A percentile compares a stretch with the other conserved stretches of the same genome.
Evolutionary conservation across 2,329 filamentous ascomycete genomes (phyloP).

Genomic region (Colletotrichum chrysophilum): DNA sequence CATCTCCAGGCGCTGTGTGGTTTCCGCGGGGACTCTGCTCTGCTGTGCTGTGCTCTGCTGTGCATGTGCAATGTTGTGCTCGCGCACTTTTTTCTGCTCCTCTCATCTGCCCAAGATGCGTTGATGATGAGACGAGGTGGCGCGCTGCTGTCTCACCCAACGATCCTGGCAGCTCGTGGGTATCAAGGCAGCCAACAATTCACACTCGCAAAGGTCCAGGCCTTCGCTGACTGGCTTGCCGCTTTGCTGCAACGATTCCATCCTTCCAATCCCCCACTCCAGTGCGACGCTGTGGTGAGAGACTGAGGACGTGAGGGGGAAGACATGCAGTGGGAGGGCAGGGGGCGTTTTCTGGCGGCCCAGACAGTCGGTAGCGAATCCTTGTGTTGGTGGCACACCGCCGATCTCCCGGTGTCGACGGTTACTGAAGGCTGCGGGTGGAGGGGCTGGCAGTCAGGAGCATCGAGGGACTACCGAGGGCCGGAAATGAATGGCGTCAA

Average conservation of each 20-base stretch:
- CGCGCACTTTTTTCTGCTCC: background rate
- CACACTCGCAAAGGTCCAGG: background rate
- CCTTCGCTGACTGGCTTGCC: background rate
- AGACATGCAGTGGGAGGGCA: background rate
- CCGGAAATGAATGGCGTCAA: background rate
- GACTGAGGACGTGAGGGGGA: background rate
- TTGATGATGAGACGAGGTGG: constrained; percentile 17
- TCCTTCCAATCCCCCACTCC: background rate
- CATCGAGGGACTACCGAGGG: background rate
- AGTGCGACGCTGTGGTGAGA: background rate
- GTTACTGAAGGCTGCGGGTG: background rate
- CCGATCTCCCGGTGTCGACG: constrained; percentile 12
- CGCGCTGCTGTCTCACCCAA: constrained; percentile 15
- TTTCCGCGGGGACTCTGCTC: background rate
- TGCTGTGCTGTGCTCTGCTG: background rate
- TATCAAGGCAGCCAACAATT: background rate
- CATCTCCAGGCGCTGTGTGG: background rate
- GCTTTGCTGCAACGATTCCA: background rate
- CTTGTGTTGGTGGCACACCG: background rate
- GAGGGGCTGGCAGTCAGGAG: background rate
- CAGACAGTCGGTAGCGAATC: constrained; percentile 14
- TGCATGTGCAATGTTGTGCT: background rate
- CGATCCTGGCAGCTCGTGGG: background rate
- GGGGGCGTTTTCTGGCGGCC: constrained; percentile 10
- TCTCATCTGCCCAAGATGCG: background rate